A percentile compares a stretch with the other conserved stretches of the same genome.
Evolutionary conservation across 2,329 filamentous ascomycete genomes (phyloP).

Genomic region (Westerdykella sp.): DNA sequence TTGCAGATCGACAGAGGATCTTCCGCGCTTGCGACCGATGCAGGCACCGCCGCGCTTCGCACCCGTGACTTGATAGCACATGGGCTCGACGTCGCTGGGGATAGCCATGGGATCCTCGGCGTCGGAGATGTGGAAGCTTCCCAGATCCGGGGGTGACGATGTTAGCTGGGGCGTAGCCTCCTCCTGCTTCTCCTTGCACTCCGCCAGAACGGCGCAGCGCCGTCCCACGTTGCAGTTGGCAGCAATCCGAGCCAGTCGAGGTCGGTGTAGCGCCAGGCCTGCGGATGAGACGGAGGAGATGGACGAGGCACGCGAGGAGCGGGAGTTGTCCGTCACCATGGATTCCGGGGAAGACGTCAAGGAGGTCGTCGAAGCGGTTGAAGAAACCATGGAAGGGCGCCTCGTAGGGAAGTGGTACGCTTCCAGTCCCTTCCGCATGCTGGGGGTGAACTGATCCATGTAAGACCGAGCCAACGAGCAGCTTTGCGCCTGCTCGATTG

Average conservation of each 20-base stretch:
- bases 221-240: slow-evolving; percentile 47
- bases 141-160: slow-evolving; percentile 34
- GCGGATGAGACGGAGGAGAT: slow-evolving; percentile 49
- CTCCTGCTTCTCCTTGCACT: slow-evolving; percentile 34
- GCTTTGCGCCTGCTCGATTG: slow-evolving; percentile 53
- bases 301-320: slow-evolving; percentile 51
- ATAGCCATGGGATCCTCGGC: slow-evolving; percentile 16
- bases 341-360: slow-evolving; percentile 57
- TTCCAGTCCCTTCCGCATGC: slow-evolving; percentile 39
- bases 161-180: slow-evolving; percentile 30
- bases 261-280: slow-evolving; percentile 48
- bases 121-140: slow-evolving; percentile 49
- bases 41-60: too few relatives aligned
- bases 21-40: slow-evolving; percentile 50
- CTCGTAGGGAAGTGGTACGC: slow-evolving; percentile 42
- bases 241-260: slow-evolving; percentile 47
- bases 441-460: slow-evolving; percentile 45
- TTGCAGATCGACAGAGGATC: slow-evolving; percentile 57
- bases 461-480: slow-evolving; percentile 51
- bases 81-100: slow-evolving; percentile 23
- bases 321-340: slow-evolving; percentile 55
- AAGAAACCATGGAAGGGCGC: slow-evolving; percentile 46
- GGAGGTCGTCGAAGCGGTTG: slow-evolving; percentile 45
- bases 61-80: slow-evolving; percentile 5
- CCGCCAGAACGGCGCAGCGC: slow-evolving; percentile 34